Percentiles rank a stretch among this genome's conserved stretches.
These are phyloP conservation scores for Jamesozyma jinghongensis DNA, from an alignment of 805 yeast genomes.

Conservation along the genomic window DNA sequence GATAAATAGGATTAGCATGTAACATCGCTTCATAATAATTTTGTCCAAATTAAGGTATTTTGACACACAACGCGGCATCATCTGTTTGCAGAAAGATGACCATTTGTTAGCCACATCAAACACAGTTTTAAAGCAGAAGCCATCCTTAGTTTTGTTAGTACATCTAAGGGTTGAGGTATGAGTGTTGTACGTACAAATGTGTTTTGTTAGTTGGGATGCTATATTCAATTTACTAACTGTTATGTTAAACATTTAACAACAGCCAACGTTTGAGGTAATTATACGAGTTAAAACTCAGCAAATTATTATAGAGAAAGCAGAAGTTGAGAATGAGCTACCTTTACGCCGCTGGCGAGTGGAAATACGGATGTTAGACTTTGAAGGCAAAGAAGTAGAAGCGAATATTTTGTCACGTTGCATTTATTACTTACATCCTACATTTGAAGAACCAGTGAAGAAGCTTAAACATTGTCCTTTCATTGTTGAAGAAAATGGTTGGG, in stretches of 20 bases:
- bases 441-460: constrained; percentile 69
- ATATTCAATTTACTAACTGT: neutral
- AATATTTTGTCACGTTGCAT: constrained; percentile 76
- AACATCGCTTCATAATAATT: too few relatives aligned
- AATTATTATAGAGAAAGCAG: constrained; percentile 39
- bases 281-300: constrained; percentile 71
- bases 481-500: constrained; percentile 93
- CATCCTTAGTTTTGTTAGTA: too few relatives aligned
- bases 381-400: constrained; percentile 77
- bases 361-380: constrained; percentile 59
- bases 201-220: neutral
- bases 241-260: neutral
- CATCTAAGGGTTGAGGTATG: too few relatives aligned
- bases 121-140: too few relatives aligned
- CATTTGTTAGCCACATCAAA: too few relatives aligned
- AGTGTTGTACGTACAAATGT: neutral
- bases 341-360: constrained; percentile 84
- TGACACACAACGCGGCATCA: too few relatives aligned
- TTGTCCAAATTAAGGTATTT: too few relatives aligned
- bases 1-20: too few relatives aligned
- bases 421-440: constrained; percentile 87
- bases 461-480: constrained; percentile 70
- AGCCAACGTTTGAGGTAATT: neutral
- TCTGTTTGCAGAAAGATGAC: too few relatives aligned
- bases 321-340: constrained; percentile 64